Evolutionary conservation across 73 alveolate species (phyloP).

Genomic region (Diophrys appendiculata): DNA sequence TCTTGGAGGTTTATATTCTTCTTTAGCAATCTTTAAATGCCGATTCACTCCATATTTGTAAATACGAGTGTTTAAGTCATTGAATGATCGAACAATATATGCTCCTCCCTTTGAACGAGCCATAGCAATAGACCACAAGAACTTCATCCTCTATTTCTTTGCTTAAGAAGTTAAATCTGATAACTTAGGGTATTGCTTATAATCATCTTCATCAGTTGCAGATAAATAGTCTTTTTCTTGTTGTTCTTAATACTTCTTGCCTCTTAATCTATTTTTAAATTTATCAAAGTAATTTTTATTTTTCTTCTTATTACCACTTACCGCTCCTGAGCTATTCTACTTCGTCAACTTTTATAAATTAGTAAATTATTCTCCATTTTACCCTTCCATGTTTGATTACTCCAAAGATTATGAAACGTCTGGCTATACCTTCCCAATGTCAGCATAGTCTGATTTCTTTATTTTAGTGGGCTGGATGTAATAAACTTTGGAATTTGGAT

Average conservation of each 20-base stretch:
- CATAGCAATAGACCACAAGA: slow-evolving; percentile 1
- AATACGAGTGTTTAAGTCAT: slow-evolving; percentile 3
- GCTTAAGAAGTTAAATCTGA: neutral
- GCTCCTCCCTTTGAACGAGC: slow-evolving; percentile 17
- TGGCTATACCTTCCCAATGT: no score
- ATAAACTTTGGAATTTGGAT: no score
- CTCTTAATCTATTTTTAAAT: neutral
- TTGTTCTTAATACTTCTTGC: neutral
- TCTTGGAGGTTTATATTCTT: slow-evolving; percentile 14
- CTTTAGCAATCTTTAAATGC: neutral
- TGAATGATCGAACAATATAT: neutral
- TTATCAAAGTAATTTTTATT: no score
- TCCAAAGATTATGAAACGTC: no score
- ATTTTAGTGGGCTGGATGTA: no score
- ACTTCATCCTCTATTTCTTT: slow-evolving; percentile 11
- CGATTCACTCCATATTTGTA: slow-evolving; percentile 14
- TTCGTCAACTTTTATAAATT: no score
- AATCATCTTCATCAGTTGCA: neutral
- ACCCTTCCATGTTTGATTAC: neutral
- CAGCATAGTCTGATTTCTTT: no score
- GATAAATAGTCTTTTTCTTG: neutral
- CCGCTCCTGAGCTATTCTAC: neutral
- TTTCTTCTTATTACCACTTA: no score
- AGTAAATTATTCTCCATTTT: neutral
- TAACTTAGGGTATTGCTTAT: neutral